Percentiles rank a stretch among this genome's conserved stretches.
Evolutionary conservation across 352 stramenopile genomes (phyloP).

Genomic region (Pythium phragmiticola): DNA sequence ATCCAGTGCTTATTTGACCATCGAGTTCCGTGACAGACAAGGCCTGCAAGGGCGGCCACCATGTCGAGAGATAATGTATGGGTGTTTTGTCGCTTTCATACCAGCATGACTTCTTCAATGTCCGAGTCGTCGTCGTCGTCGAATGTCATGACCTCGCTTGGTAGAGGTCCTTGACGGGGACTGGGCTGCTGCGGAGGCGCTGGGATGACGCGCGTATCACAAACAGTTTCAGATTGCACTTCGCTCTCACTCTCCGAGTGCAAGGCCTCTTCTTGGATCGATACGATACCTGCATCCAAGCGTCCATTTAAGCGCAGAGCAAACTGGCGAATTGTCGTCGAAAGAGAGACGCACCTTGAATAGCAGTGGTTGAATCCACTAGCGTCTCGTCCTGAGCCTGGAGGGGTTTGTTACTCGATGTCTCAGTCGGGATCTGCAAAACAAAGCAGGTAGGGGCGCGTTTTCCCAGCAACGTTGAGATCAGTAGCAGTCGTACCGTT

Average conservation of each 20-base stretch:
- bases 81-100: constrained; percentile 3
- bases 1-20: not conserved
- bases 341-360: constrained; percentile 4
- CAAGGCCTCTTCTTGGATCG: constrained; percentile 6
- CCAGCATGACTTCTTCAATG: constrained; percentile 58
- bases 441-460: not conserved
- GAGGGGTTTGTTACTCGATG: not conserved
- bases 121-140: constrained; percentile 44
- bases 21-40: constrained; percentile 45
- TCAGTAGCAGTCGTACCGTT: constrained; percentile 2
- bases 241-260: not conserved
- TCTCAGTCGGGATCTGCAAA: not conserved
- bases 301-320: not conserved
- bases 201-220: not conserved
- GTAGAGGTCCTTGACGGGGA: not conserved
- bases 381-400: not conserved
- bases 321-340: not conserved
- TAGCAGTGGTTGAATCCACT: not conserved
- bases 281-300: constrained; percentile 6
- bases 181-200: constrained; percentile 2
- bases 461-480: not conserved
- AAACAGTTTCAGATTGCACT: not conserved
- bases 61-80: too few species aligned
- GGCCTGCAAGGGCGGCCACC: constrained; percentile 63
- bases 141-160: constrained; percentile 19